Evolutionary conservation across 352 stramenopile genomes (phyloP), one percentile per base, ranked within the genome.

Genomic region (Globisporangium echinulatum): DNA sequence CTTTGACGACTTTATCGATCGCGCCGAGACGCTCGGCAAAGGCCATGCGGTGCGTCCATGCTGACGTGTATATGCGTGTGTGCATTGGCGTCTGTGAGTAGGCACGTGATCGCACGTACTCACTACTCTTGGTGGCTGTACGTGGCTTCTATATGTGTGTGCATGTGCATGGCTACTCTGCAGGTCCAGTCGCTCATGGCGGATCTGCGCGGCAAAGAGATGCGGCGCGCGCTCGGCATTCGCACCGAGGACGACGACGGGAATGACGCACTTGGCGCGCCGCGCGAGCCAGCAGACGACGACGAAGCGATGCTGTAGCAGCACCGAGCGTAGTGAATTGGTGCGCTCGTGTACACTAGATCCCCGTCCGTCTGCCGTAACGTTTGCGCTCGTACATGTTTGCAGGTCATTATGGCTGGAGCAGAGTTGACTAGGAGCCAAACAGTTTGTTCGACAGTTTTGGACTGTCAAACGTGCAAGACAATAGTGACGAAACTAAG

Each of bases 1-100:
- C 49, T 87, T 94, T 63, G 84, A 92, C 42, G 82, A 94, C 62
- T 90, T 94, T 56, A 62, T 90, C 33, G 82, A 90, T 9, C 69
- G 82, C 11, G 64, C 79, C 5, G 82, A 92, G 60, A 60, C 58
- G 19, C 51, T 92, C 9, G 76, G 77, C 15, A 88, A 88, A 48
- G 69, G 66, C 5, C 77, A 86, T 25, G 62, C 46, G 19, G 71
- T 78, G 13, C 54, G 64, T 57, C 8, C 14, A 10, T 9, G 5
- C 17, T 43, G 10, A 48, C 6, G 25, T 37, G 9, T 9, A 14
- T 25, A 36, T 3, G n/a, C 19, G 36, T 50, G 5, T 54, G 15
- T 57, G 5, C 2, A 33, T 33, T 3, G 25, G 25, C 25, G 25
- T 3, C 25, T 33, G 25, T 33, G 25, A 33, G 25, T 3, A 33